These are phyloP conservation scores for Monosporascus sp. DNA, from an alignment of 2,329 filamentous ascomycete genomes.

Conservation along the genomic window DNA sequence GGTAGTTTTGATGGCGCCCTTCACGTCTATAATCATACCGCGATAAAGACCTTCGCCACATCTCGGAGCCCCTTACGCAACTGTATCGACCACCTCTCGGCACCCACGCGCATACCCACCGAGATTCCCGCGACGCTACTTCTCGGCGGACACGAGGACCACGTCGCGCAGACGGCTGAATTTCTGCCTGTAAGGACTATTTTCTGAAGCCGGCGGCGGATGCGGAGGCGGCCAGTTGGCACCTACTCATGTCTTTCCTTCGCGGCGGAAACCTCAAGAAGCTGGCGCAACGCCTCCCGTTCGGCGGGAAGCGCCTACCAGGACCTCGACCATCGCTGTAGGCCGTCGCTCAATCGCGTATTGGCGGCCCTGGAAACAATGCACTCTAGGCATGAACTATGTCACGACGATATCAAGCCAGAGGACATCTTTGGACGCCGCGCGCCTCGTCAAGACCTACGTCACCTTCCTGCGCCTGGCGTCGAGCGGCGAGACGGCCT, in stretches of 20 bases:
- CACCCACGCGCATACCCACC: constrained; percentile 17
- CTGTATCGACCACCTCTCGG: constrained; percentile 15
- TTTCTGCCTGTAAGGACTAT: constrained; percentile 26
- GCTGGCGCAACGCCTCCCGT: constrained; percentile 17
- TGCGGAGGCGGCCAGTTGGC: constrained; percentile 17
- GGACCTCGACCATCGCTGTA: constrained; percentile 25
- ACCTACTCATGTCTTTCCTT: constrained; percentile 24
- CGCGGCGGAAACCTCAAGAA: constrained; percentile 20
- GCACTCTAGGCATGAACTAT: constrained; percentile 20
- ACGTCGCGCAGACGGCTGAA: constrained; percentile 2
- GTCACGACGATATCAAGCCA: constrained; percentile 29
- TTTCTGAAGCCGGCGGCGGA: constrained; percentile 18
- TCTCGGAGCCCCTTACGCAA: constrained; percentile 25
- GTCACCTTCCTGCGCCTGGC: constrained; percentile 22
- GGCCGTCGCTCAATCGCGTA: constrained; percentile 24
- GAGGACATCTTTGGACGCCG: constrained; percentile 29
- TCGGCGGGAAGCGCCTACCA: constrained; percentile 6
- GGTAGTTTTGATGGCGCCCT: constrained; percentile 26
- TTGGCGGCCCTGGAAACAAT: constrained; percentile 21
- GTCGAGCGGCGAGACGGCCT: constrained; percentile 11
- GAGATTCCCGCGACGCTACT: constrained; percentile 26
- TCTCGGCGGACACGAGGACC: constrained; percentile 18
- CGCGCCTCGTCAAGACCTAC: constrained; percentile 27
- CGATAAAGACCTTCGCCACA: constrained; percentile 26
- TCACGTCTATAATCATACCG: constrained; percentile 21